Conservation (phyloP, 768 basidiomycete species). For the Pulveroboletus sp. region DNA sequence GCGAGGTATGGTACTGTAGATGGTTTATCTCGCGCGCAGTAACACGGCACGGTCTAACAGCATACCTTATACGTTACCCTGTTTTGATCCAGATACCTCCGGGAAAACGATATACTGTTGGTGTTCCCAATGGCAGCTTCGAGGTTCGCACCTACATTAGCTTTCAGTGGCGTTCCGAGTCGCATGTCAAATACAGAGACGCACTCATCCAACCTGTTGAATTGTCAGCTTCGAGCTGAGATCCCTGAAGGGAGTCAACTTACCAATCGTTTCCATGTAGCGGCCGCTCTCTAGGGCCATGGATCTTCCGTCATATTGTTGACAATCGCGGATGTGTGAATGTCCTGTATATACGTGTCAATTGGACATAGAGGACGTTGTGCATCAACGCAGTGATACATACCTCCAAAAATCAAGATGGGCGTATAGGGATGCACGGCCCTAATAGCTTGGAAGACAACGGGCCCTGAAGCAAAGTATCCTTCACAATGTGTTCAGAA, state of each 20-base stretch:
- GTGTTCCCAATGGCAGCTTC: slow-evolving; percentile 35
- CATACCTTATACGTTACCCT: slow-evolving; percentile 70
- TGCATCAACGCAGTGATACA: background rate
- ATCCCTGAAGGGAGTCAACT: slow-evolving; percentile 6
- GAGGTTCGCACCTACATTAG: slow-evolving; percentile 45
- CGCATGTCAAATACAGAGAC: slow-evolving; percentile 10
- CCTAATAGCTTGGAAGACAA: slow-evolving; percentile 73
- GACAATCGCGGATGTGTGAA: slow-evolving; percentile 29
- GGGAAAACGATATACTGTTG: slow-evolving; percentile 57
- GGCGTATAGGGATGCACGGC: slow-evolving; percentile 71
- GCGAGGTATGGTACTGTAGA: slow-evolving; percentile 63
- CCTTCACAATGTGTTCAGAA: background rate
- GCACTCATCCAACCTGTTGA: slow-evolving; percentile 59
- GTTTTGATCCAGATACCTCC: slow-evolving; percentile 80
- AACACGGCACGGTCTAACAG: background rate
- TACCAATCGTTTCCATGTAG: slow-evolving; percentile 92
- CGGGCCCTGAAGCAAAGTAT: slow-evolving; percentile 48
- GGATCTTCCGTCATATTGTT: slow-evolving; percentile 21
- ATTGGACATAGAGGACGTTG: background rate
- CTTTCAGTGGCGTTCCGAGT: background rate
- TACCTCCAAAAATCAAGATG: slow-evolving; percentile 79
- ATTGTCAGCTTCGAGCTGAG: background rate
- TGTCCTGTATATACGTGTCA: slow-evolving; percentile 45
- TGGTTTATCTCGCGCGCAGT: background rate
- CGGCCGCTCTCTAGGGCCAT: slow-evolving; percentile 72